Evolutionary conservation across 768 basidiomycete species (phyloP).

Genomic region (Boletellus emodensis): DNA sequence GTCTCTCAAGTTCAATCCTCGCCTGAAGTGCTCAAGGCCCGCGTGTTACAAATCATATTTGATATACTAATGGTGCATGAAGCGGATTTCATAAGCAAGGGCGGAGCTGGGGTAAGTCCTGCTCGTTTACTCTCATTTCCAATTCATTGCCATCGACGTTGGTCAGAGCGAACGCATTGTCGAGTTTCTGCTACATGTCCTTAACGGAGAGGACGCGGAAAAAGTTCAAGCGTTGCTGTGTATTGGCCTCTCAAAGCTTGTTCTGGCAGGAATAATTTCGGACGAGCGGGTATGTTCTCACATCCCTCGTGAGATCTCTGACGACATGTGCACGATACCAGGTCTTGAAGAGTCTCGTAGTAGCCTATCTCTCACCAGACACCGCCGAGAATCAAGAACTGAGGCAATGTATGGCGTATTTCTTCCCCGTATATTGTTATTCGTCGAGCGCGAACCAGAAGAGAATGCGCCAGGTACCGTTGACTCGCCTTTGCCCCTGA

Average conservation of each 20-base stretch:
- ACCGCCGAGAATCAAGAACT: conserved; percentile 79
- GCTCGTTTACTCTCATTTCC: neutral
- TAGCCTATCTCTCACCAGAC: conserved; percentile 74
- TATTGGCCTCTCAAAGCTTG: conserved; percentile 82
- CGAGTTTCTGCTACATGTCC: conserved; percentile 57
- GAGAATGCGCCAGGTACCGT: conserved; percentile 51
- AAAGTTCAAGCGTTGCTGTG: conserved; percentile 69
- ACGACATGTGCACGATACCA: conserved; percentile 12
- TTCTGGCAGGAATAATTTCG: conserved; percentile 69
- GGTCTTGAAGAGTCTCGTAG: conserved; percentile 47
- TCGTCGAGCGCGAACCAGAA: conserved; percentile 73
- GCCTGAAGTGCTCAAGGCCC: conserved; percentile 61
- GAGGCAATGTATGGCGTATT: conserved; percentile 81
- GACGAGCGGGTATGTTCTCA: conserved; percentile 57
- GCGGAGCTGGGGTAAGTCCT: conserved; percentile 32
- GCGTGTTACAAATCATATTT: conserved; percentile 76
- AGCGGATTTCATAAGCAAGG: conserved; percentile 51
- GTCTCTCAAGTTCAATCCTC: conserved; percentile 64
- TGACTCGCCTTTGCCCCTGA: neutral
- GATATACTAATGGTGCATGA: conserved; percentile 87
- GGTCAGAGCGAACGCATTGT: conserved; percentile 55
- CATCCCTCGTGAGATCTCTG: neutral
- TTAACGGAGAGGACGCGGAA: conserved; percentile 52
- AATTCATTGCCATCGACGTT: neutral
- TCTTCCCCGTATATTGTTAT: conserved; percentile 83